These are phyloP conservation scores for Candida tetrigidarum DNA, from an alignment of 1,139 yeast species.

Conservation along the genomic window DNA sequence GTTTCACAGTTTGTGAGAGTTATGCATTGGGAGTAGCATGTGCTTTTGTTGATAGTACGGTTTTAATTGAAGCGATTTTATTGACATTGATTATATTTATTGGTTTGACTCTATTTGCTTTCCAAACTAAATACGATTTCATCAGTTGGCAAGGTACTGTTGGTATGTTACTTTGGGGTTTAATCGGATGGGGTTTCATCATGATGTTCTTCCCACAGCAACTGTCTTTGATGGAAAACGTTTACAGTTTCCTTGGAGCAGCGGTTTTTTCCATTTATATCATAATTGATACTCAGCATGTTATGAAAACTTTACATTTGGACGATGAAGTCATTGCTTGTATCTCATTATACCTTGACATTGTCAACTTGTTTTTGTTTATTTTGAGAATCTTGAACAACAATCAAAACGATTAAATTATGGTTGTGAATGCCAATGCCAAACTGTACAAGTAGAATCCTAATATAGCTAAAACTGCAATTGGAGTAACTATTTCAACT, in stretches of 20 bases:
- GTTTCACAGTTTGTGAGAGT: slow-evolving; percentile 77
- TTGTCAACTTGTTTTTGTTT: slow-evolving; percentile 77
- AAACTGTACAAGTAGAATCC: slow-evolving; percentile 3
- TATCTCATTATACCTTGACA: slow-evolving; percentile 76
- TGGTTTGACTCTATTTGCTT: slow-evolving; percentile 77
- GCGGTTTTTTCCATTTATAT: slow-evolving; percentile 73
- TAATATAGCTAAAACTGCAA: background rate
- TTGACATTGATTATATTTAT: slow-evolving; percentile 71
- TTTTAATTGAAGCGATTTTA: slow-evolving; percentile 72
- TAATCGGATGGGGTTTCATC: slow-evolving; percentile 75
- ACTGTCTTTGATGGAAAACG: slow-evolving; percentile 20
- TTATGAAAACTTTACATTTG: slow-evolving; percentile 79
- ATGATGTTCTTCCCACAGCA: slow-evolving; percentile 67
- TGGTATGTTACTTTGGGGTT: slow-evolving; percentile 64
- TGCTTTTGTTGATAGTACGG: slow-evolving; percentile 62
- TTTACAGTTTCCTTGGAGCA: slow-evolving; percentile 78
- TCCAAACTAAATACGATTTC: slow-evolving; percentile 83
- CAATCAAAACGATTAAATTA: slow-evolving; percentile 20
- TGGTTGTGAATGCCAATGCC: background rate
- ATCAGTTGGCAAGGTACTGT: slow-evolving; percentile 72
- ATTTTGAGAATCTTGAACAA: slow-evolving; percentile 70
- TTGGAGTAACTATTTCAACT: slow-evolving; percentile 1
- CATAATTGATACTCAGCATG: slow-evolving; percentile 79
- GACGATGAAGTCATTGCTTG: slow-evolving; percentile 88
- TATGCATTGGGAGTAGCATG: slow-evolving; percentile 73